Evolutionary conservation across 331 rosid species (phyloP).

Genomic region (Pyracantha coccinea): DNA sequence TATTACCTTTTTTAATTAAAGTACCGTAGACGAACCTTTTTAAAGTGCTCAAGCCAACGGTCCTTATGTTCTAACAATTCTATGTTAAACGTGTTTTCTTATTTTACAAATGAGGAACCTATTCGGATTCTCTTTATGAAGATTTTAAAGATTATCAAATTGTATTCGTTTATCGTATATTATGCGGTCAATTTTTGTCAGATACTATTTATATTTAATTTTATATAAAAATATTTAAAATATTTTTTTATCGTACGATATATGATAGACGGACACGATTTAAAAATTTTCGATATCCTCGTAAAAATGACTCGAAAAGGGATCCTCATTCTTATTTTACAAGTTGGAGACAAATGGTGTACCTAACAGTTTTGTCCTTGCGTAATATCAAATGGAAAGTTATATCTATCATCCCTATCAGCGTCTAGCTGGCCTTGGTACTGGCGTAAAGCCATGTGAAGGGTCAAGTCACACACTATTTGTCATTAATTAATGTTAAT

Average conservation of each 20-base stretch:
- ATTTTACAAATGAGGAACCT: too few relatives aligned
- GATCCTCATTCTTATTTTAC: background rate
- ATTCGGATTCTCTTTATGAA: rapidly evolving
- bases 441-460: background rate
- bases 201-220: too few relatives aligned
- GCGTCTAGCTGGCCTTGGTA: background rate
- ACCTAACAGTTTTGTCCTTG: background rate
- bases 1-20: too few relatives aligned
- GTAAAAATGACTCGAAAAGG: rapidly evolving
- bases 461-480: background rate
- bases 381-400: background rate
- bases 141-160: too few relatives aligned
- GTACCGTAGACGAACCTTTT: too few relatives aligned
- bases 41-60: too few relatives aligned
- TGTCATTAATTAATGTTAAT: background rate
- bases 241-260: rapidly evolving
- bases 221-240: too few relatives aligned
- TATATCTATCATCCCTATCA: background rate
- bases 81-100: too few relatives aligned
- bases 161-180: too few relatives aligned
- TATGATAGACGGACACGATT: rapidly evolving
- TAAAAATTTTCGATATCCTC: rapidly evolving
- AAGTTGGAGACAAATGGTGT: background rate
- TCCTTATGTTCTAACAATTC: too few relatives aligned
- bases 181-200: rapidly evolving